Base-by-base conservation (phyloP, 192 early-diverging fungal species). In the Funneliformis mosseae region DNA sequence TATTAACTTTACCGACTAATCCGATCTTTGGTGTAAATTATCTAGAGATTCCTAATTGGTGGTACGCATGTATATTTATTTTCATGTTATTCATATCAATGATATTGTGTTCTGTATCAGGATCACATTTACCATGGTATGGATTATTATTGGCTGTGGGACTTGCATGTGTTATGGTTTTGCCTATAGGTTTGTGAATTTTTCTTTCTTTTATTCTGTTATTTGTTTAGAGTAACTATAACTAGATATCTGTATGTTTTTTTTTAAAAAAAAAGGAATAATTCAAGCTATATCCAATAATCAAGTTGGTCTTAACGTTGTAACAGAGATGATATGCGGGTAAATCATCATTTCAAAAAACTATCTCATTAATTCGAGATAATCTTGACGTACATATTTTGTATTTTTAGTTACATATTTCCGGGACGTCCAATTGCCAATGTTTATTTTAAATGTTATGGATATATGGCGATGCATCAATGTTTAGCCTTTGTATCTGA, bases 201-300 rank as follows among this genome's bases (percentile, higher is more conserved):
- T 42, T 21, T 70, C 9, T 39, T 8, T 43, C 8, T 41, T 4
- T 42, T 38, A 12, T n/a, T 69, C 3, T 33, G n/a, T 69, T 69
- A 3, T 38, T 39, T 69, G 6, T 69, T 67, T 42, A 27, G 25
- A 14, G 7, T 33, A 23, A n/a, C 12, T 46, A 23, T 21, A 25
- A 62, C 2, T 16, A 28, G 28, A 43, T 82, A 83, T 89, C n/a
- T 76, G 78, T 7, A 81, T 92, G 28, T 82, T 80, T 95, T 25
- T 92, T 92, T 4, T 88, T 96, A 45, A n/a, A n/a, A n/a, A n/a
- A n/a, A n/a, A n/a, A n/a, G 96, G 95, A 80, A 68, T 91, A 62
- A 84, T 91, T 67, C 80, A 84, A 79, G 91, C 89, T 45, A 79
- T 92, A 60, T 84, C 90, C 46, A 89, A 88, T 74, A 85, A 87